Evolutionary conservation across 192 early-diverging fungal genomes (phyloP).

Genomic region (Coemansia sp.): DNA sequence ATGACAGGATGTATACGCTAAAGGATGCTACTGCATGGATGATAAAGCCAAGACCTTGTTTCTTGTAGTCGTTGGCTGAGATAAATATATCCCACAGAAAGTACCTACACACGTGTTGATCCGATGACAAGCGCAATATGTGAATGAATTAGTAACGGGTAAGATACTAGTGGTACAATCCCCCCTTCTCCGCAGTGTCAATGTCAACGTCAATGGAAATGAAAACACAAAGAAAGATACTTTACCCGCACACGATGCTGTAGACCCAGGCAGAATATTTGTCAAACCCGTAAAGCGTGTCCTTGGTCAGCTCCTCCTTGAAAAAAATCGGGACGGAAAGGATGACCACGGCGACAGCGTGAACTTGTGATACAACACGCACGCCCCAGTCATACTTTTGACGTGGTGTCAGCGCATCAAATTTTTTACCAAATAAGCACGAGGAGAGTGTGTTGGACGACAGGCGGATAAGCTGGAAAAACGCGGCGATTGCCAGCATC

Average conservation of each 20-base stretch:
- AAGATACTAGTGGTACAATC: background rate
- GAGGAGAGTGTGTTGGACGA: conserved; percentile 64
- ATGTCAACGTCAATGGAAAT: no score
- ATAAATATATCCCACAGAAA: conserved; percentile 89
- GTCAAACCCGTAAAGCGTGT: conserved; percentile 72
- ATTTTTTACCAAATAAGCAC: conserved; percentile 66
- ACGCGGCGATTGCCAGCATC: conserved; percentile 50
- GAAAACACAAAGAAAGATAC: conserved; percentile 15
- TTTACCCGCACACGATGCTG: conserved; percentile 81
- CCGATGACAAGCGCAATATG: background rate
- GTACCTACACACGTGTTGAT: conserved; percentile 59
- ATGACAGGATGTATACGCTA: conserved; percentile 69
- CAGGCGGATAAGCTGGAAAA: conserved; percentile 59
- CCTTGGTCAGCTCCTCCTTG: conserved; percentile 60
- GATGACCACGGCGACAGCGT: conserved; percentile 67
- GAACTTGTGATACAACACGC: conserved; percentile 78
- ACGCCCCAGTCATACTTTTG: conserved; percentile 71
- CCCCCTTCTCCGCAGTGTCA: no score
- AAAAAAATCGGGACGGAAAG: conserved; percentile 69
- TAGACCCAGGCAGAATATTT: conserved; percentile 71
- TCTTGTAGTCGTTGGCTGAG: conserved; percentile 63
- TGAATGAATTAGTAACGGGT: background rate
- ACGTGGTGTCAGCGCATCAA: conserved; percentile 57
- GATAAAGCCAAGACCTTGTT: conserved; percentile 77
- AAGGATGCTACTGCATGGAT: conserved; percentile 79